Evolutionary conservation across 2,329 filamentous ascomycete species (phyloP).

Genomic region (Gaeumannomyces sp.): DNA sequence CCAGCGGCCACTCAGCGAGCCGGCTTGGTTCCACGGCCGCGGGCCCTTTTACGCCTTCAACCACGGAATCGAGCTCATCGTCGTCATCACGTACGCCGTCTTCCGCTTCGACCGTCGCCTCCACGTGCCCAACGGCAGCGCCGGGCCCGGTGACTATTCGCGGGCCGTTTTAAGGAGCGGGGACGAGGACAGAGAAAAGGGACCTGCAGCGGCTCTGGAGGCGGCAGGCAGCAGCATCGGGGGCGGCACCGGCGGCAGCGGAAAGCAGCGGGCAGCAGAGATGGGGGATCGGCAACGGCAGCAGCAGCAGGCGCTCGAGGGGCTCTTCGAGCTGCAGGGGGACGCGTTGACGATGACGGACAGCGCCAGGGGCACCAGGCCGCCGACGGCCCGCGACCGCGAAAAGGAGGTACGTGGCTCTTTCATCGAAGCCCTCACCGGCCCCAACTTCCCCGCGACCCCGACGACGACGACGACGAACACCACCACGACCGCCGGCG

Average conservation of each 20-base stretch:
- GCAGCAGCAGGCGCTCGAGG: background rate
- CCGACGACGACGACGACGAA: background rate
- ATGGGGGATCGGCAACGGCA: background rate
- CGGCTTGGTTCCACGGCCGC: slow-evolving; percentile 66
- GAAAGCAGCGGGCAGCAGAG: background rate
- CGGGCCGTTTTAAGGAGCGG: background rate
- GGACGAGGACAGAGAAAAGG: background rate
- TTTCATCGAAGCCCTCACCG: background rate
- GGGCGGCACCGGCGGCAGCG: background rate
- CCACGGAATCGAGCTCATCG: slow-evolving; percentile 66
- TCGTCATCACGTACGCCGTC: slow-evolving; percentile 61
- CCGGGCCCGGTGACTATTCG: slow-evolving; percentile 46
- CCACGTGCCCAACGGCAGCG: slow-evolving; percentile 64
- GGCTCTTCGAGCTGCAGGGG: background rate
- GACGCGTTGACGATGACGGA: background rate
- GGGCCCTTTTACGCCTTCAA: slow-evolving; percentile 76
- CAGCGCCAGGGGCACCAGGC: background rate
- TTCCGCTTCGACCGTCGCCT: slow-evolving; percentile 70
- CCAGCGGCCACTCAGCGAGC: slow-evolving; percentile 40
- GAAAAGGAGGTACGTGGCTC: slow-evolving; percentile 9
- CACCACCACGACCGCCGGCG: background rate
- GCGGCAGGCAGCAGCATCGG: background rate
- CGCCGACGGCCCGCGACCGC: slow-evolving; percentile 1
- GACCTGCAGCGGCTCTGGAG: background rate
- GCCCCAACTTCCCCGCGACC: background rate